Evolutionary conservation across 352 stramenopile species (phyloP).

Genomic region (Globisporangium lucens): DNA sequence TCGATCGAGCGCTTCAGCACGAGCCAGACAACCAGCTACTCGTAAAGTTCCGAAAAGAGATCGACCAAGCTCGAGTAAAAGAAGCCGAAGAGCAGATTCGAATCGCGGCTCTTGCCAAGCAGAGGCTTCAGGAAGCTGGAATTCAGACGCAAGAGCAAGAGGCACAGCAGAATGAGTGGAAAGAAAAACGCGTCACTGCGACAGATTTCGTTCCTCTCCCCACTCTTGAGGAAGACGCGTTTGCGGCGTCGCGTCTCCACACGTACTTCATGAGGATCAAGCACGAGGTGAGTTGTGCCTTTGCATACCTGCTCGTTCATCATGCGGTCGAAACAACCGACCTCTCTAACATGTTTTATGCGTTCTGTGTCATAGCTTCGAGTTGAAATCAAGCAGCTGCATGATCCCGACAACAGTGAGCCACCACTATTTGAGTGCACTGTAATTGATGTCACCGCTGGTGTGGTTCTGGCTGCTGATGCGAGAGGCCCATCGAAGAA

Average conservation of each 20-base stretch:
- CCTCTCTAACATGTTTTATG: neutral
- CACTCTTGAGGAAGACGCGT: constrained; percentile 65
- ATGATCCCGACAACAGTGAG: constrained; percentile 57
- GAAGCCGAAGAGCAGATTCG: constrained; percentile 25
- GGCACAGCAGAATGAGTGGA: constrained; percentile 46
- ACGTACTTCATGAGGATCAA: constrained; percentile 70
- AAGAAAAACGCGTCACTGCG: constrained; percentile 29
- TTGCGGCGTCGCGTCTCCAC: constrained; percentile 39
- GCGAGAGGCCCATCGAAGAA: constrained; percentile 72
- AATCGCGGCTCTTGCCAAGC: constrained; percentile 34
- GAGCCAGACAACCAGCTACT: constrained; percentile 51
- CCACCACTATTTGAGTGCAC: constrained; percentile 57
- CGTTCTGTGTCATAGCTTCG: constrained; percentile 27
- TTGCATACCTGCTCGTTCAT: neutral
- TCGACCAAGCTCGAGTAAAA: constrained; percentile 35
- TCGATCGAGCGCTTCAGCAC: constrained; percentile 33
- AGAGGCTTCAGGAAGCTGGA: constrained; percentile 36
- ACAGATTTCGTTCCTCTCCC: constrained; percentile 41
- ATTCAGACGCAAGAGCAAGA: constrained; percentile 18
- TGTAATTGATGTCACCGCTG: constrained; percentile 40
- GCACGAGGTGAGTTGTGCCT: constrained; percentile 28
- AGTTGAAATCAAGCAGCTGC: constrained; percentile 35
- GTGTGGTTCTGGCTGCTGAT: constrained; percentile 35
- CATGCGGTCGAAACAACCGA: neutral
- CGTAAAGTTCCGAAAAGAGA: constrained; percentile 41